Base-by-base conservation (phyloP, 2,329 filamentous ascomycete genomes). In the Ceratocystiopsis sp. region DNA sequence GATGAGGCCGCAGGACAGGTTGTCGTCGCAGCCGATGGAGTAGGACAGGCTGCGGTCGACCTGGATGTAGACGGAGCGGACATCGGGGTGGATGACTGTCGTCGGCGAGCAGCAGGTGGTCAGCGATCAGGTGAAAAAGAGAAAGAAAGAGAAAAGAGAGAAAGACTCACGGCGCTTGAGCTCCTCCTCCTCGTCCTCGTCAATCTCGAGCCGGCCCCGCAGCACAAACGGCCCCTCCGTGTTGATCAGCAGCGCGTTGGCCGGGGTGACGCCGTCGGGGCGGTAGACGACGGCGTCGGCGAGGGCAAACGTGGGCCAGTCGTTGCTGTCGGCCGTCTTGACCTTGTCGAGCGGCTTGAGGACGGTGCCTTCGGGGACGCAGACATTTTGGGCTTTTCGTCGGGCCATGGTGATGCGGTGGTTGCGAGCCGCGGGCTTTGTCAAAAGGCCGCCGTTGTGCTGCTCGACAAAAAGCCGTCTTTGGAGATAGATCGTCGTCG, bases 271-370 rank as follows among this genome's bases (percentile, higher is more conserved):
- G 29, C 71, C 69, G 50, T 76, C 65, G 39, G 60, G 65, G 40
- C 62, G 60, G 48, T 72, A 68, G n/a, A 84, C 66, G 16, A 71
- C 64, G 35, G 71, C 78, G 53, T 82, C 68, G 41, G 55, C 64
- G 37, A 85, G 63, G 7, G 73, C 62, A 53, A 80, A 82, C 40
- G 68, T 68, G 4, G 76, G 73, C 67, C 74, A 80, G 15, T 73
- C 59, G 50, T 73, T 63, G 13, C 61, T 55, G 25, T 29, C 25
- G 25, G 9, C 19, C 42, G 64, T 49, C 11, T 54, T 13, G 11
- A 33, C 4, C 9, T 51, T 35, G 60, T 41, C 42, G 25, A 51
- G 49, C 0, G 59, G 54, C 45, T 61, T 63, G 10, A 68, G 54
- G 2, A 67, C 45, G 1, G 3, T 17, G 7, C 34, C 3, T 40